Percentiles rank a stretch among this genome's conserved stretches.
Evolutionary conservation across 2,329 filamentous ascomycete species (phyloP).

Genomic region (Neophaeococcomyces aloes): DNA sequence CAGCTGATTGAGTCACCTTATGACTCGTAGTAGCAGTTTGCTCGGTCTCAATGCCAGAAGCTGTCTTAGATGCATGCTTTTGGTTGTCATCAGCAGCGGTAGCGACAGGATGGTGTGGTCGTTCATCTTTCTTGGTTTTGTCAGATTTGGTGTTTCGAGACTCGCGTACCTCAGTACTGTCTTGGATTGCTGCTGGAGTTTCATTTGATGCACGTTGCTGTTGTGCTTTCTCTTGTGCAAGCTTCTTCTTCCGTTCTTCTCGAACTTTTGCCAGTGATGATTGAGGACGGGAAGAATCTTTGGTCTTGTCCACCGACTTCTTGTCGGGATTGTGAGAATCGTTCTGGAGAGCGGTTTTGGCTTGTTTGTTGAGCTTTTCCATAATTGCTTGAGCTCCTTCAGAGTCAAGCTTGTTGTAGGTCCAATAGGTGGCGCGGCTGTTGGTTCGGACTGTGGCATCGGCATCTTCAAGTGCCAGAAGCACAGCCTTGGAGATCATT

Average conservation of each 20-base stretch:
- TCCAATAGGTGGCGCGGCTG: conserved; percentile 79
- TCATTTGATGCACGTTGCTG: background rate
- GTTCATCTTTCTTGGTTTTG: conserved; percentile 6
- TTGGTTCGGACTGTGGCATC: conserved; percentile 84
- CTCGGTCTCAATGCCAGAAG: background rate
- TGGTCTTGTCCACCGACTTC: conserved; percentile 22
- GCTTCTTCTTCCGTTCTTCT: conserved; percentile 9
- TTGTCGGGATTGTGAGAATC: conserved; percentile 60
- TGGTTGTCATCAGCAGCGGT: background rate
- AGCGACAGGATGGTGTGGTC: background rate
- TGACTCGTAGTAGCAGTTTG: background rate
- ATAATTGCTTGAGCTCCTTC: conserved; percentile 73
- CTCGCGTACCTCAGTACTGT: conserved; percentile 5
- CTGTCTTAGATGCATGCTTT: background rate
- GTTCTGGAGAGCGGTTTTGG: conserved; percentile 69
- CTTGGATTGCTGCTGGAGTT: conserved; percentile 2
- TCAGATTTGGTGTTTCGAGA: background rate
- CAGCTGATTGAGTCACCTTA: background rate
- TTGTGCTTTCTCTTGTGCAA: conserved; percentile 4
- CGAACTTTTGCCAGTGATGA: conserved; percentile 19
- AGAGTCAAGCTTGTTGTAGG: conserved; percentile 67
- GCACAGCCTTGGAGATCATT: conserved; percentile 74
- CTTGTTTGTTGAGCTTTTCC: conserved; percentile 63
- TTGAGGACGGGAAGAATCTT: conserved; percentile 13
- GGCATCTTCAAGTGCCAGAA: conserved; percentile 76